Conservation (phyloP, 768 basidiomycete species). For the Tulasnella sp. region DNA sequence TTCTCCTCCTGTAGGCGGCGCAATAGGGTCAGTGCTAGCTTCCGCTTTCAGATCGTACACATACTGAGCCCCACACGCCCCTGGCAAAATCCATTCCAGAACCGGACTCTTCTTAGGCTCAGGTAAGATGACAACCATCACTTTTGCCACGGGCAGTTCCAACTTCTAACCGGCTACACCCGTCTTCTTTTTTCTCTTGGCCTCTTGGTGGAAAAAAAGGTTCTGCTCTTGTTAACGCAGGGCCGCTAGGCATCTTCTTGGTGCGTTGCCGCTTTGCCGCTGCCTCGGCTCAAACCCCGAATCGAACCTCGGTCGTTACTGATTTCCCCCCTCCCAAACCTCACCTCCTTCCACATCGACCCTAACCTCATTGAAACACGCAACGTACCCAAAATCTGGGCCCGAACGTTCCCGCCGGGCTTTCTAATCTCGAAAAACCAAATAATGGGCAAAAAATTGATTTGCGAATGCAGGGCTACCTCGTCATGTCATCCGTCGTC, state of each 20-base stretch:
- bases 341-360: too few species aligned
- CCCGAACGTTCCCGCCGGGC: too few species aligned
- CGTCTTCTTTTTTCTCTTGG: background rate
- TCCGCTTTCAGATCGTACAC: background rate
- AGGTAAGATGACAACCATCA: background rate
- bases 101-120: constrained; percentile 4
- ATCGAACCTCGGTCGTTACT: too few species aligned
- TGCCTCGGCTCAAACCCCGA: too few species aligned
- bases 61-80: background rate
- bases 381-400: too few species aligned
- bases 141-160: too few species aligned
- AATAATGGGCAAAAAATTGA: background rate
- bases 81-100: background rate
- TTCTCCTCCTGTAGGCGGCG: background rate
- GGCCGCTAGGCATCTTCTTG: constrained; percentile 18
- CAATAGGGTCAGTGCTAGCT: background rate
- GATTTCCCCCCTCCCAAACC: too few species aligned
- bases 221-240: constrained; percentile 12
- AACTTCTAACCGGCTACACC: background rate
- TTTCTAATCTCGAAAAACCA: too few species aligned
- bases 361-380: too few species aligned
- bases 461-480: constrained; percentile 1
- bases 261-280: background rate
- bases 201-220: background rate
- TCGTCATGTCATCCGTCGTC: background rate